phyloP scores from a whole-genome alignment of 1,284 basidiomycete species.

The Kalmanozyma brasiliensis region DNA sequence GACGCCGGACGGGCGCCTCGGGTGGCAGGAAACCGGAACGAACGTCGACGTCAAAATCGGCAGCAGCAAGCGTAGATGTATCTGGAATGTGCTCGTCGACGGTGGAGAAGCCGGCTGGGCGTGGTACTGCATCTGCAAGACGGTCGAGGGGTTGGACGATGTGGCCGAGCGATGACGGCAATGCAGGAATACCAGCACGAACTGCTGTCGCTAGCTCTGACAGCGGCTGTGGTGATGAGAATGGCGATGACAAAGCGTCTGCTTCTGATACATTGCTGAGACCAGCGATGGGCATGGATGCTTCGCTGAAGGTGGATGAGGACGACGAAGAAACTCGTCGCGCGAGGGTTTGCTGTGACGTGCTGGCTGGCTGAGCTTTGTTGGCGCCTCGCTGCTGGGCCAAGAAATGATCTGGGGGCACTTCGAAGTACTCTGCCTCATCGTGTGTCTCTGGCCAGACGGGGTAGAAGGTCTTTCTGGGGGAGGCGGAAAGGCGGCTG shows the following conservation, averaged over 20 bases:
- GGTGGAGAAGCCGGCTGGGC: conserved; percentile 43
- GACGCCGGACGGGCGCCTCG: conserved; percentile 76
- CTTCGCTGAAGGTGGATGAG: conserved; percentile 7
- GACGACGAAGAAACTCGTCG: conserved; percentile 26
- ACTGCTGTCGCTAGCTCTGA: conserved; percentile 47
- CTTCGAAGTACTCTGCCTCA: conserved; percentile 53
- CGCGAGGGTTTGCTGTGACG: conserved; percentile 10
- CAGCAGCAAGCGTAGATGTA: conserved; percentile 85
- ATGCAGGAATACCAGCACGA: conserved; percentile 27
- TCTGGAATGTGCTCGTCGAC: conserved; percentile 71
- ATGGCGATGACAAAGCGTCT: conserved; percentile 1
- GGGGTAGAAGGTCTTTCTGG: conserved; percentile 39
- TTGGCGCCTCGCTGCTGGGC: conserved; percentile 50
- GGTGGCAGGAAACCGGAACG: conserved; percentile 92
- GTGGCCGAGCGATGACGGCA: conserved; percentile 21
- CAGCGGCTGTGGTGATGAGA: conserved; percentile 23
- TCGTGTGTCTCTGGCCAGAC: conserved; percentile 46
- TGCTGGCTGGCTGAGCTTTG: conserved; percentile 17
- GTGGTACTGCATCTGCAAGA: conserved; percentile 35
- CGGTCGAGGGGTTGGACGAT: conserved; percentile 16
- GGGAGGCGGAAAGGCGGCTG: conserved; percentile 24
- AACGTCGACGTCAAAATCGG: conserved; percentile 94
- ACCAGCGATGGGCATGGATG: conserved; percentile 27
- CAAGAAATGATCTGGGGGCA: conserved; percentile 58
- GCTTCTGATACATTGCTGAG: conserved; percentile 8